Conservation (phyloP, 2,329 filamentous ascomycete species). For the Meredithiella fracta region DNA sequence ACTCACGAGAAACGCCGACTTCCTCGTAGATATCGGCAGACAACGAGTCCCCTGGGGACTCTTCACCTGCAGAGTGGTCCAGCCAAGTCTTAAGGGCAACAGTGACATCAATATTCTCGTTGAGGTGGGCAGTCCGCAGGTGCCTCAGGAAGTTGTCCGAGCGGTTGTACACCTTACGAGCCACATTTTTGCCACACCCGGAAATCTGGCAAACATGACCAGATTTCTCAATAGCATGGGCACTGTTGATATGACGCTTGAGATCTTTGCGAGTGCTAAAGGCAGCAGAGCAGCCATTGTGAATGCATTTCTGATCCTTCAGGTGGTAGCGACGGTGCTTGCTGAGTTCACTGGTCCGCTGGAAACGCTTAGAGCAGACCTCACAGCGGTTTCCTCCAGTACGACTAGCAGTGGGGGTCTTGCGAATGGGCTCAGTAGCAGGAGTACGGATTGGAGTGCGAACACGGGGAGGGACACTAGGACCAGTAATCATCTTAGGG, state of each 20-base stretch:
- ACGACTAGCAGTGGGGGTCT: conserved; percentile 6
- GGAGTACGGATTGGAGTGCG: conserved; percentile 5
- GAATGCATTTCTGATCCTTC: conserved; percentile 16
- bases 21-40: neutral
- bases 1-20: neutral
- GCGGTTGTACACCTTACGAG: conserved; percentile 18
- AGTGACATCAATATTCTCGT: conserved; percentile 10
- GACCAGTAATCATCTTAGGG: neutral
- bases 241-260: conserved; percentile 17
- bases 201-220: conserved; percentile 18
- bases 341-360: conserved; percentile 11
- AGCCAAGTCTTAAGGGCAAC: conserved; percentile 11
- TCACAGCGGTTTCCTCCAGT: conserved; percentile 10
- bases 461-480: neutral
- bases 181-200: conserved; percentile 18
- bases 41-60: neutral
- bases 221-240: conserved; percentile 12
- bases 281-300: conserved; percentile 15
- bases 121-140: conserved; percentile 17
- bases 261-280: conserved; percentile 19
- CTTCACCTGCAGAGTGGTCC: neutral
- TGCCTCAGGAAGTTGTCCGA: conserved; percentile 19
- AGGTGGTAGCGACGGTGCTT: conserved; percentile 18
- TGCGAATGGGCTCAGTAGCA: conserved; percentile 4
- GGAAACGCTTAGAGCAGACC: conserved; percentile 12